A percentile compares a stretch with the other conserved stretches of the same genome.
phyloP scores from a whole-genome alignment of 2,329 filamentous ascomycete genomes.

The Thelonectria olida region DNA sequence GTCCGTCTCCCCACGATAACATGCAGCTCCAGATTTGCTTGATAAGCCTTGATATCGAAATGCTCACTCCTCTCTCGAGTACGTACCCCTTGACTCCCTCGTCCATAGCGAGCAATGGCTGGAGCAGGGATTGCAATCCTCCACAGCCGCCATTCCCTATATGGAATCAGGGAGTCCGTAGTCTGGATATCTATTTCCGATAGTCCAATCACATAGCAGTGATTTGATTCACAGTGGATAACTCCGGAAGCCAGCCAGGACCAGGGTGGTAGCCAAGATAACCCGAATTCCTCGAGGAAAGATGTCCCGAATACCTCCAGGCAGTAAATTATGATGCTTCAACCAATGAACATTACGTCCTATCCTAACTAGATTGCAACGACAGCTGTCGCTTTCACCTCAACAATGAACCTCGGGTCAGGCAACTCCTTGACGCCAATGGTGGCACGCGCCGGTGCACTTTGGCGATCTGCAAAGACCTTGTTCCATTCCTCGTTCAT shows the following conservation, averaged over 20 bases:
- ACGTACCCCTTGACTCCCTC: too few relatives aligned
- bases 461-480: slow-evolving; percentile 47
- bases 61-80: too few relatives aligned
- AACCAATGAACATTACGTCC: too few relatives aligned
- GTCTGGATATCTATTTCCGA: not conserved
- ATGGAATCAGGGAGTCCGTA: not conserved
- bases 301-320: not conserved
- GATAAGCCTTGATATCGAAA: not conserved
- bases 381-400: slow-evolving; percentile 39
- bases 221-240: not conserved
- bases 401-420: slow-evolving; percentile 44
- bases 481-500: slow-evolving; percentile 60
- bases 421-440: slow-evolving; percentile 45
- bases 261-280: too few relatives aligned
- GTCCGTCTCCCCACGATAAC: not conserved
- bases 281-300: not conserved
- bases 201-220: not conserved
- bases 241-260: not conserved
- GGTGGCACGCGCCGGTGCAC: slow-evolving; percentile 48
- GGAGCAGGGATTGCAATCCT: not conserved
- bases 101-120: too few relatives aligned
- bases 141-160: not conserved
- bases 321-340: not conserved
- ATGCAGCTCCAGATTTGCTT: not conserved
- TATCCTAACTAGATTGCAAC: slow-evolving; percentile 5